Conservation (phyloP, 2,329 filamentous ascomycete species). For the Calonectria hongkongensis region DNA sequence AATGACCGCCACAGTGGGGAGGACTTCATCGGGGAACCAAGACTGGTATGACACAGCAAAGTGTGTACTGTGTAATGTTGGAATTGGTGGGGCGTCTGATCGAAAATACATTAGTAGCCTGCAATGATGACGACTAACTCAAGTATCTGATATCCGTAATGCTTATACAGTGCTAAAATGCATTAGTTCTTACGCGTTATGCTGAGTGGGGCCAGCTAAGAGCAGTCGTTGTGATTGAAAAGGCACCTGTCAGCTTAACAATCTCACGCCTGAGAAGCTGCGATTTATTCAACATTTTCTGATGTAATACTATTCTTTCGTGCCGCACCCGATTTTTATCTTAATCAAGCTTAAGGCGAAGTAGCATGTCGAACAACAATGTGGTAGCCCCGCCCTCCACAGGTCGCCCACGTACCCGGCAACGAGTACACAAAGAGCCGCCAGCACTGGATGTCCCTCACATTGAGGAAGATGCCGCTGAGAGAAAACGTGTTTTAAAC, state of each 20-base stretch:
- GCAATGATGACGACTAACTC: fast-evolving
- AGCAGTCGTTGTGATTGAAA: constrained; percentile 44
- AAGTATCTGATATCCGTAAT: constrained; percentile 57
- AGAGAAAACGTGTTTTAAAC: constrained; percentile 72
- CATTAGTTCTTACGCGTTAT: constrained; percentile 55
- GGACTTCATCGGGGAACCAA: constrained; percentile 37
- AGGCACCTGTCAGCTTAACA: constrained; percentile 30
- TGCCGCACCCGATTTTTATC: no score
- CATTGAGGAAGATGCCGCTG: constrained; percentile 70
- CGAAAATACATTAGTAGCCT: constrained; percentile 34
- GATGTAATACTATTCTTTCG: background rate
- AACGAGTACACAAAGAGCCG: constrained; percentile 64
- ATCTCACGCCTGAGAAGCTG: constrained; percentile 11
- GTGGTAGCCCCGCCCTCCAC: constrained; percentile 23
- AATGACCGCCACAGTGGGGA: background rate
- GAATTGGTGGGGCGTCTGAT: constrained; percentile 30
- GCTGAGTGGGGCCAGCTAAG: constrained; percentile 47
- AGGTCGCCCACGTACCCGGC: constrained; percentile 59
- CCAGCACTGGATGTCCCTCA: constrained; percentile 66
- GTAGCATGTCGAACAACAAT: constrained; percentile 38
- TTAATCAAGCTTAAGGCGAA: background rate
- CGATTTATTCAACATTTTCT: background rate
- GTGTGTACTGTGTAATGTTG: constrained; percentile 31
- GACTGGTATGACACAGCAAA: constrained; percentile 43
- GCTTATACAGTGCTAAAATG: constrained; percentile 49